These are phyloP conservation scores for Geoglossum cookeanum DNA, from an alignment of 2,329 filamentous ascomycete species.

Conservation along the genomic window DNA sequence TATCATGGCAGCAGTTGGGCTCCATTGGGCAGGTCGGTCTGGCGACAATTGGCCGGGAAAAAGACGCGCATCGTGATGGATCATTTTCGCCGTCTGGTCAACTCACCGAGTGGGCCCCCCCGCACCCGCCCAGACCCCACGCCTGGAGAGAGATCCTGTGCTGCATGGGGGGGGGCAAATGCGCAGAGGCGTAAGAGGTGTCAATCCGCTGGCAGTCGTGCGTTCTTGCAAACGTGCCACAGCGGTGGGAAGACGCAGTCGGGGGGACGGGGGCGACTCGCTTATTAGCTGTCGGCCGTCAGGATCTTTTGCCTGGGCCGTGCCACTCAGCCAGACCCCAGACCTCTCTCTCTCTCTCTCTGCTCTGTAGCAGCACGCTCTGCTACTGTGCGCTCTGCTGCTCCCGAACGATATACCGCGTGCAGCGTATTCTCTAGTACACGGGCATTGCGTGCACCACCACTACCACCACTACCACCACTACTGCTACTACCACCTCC, in stretches of 20 bases:
- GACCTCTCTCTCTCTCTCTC: background rate
- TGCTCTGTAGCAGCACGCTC: too few species aligned
- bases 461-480: background rate
- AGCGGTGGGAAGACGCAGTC: too few species aligned
- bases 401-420: too few species aligned
- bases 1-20: background rate
- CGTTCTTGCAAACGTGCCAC: background rate
- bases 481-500: background rate
- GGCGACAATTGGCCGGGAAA: background rate
- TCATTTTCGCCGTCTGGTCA: background rate
- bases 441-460: background rate
- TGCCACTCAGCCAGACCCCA: background rate
- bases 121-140: background rate
- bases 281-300: background rate
- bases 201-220: background rate
- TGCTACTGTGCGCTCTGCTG: too few species aligned
- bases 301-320: background rate
- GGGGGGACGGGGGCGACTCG: background rate
- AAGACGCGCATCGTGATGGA: background rate
- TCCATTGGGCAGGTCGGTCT: background rate
- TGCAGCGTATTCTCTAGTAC: too few species aligned
- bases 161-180: background rate
- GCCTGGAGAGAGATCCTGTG: background rate
- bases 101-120: background rate
- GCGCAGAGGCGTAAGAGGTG: background rate